Conservation (phyloP, 2,329 filamentous ascomycete species). For the Alternaria viburni region DNA sequence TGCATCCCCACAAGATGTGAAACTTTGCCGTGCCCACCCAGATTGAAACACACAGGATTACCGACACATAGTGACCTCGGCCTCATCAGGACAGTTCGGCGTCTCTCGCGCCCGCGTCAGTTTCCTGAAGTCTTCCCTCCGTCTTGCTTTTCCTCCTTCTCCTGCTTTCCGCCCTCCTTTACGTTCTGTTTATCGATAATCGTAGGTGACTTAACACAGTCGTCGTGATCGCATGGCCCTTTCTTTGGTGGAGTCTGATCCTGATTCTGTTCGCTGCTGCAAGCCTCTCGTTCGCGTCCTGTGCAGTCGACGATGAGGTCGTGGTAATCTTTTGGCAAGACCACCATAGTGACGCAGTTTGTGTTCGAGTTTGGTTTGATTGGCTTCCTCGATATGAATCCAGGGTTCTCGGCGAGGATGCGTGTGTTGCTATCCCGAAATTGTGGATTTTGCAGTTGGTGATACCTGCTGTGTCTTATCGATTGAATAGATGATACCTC, state of each 20-base stretch:
- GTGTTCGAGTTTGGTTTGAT: background rate
- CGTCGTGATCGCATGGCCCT: background rate
- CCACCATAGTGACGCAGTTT: background rate
- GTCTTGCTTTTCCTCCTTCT: background rate
- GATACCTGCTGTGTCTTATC: background rate
- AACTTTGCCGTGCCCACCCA: background rate
- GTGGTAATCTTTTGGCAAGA: background rate
- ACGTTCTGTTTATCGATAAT: background rate
- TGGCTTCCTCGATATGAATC: background rate
- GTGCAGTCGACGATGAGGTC: background rate
- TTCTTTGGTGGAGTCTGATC: accelerated
- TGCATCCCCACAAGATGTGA: background rate
- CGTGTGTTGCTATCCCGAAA: background rate
- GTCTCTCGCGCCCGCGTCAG: background rate
- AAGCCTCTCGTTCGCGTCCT: background rate
- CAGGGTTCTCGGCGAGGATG: background rate
- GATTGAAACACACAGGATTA: background rate
- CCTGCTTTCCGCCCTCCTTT: background rate
- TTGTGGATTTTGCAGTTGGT: background rate
- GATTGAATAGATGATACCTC: background rate
- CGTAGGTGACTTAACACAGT: background rate
- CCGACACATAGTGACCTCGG: background rate
- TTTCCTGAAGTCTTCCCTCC: accelerated
- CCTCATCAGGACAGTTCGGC: background rate
- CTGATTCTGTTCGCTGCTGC: background rate